These are phyloP conservation scores for Phytomonas francai DNA, from an alignment of 208 protist species.

Conservation along the genomic window DNA sequence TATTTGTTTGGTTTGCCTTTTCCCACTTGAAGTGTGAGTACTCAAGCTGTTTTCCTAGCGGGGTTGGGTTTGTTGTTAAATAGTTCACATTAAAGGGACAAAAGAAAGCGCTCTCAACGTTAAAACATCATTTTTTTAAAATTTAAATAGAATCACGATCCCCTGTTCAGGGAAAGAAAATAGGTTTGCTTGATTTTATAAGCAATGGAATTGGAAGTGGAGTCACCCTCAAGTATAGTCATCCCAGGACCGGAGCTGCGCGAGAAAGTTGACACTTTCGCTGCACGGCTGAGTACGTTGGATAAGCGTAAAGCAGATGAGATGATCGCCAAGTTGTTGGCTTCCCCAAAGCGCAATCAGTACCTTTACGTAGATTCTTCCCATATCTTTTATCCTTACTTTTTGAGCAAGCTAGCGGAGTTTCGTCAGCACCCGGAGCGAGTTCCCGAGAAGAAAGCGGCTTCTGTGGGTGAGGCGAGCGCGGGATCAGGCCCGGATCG, in stretches of 20 bases:
- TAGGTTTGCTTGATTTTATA: background rate
- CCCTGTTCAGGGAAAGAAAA: background rate
- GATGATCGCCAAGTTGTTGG: slow-evolving; percentile 75
- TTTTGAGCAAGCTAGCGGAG: slow-evolving; percentile 76
- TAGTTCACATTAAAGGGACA: background rate
- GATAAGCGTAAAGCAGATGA: slow-evolving; percentile 74
- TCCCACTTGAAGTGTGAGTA: background rate
- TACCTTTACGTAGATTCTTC: slow-evolving; percentile 74
- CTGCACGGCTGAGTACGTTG: slow-evolving; percentile 51
- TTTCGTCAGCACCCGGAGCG: slow-evolving; percentile 69
- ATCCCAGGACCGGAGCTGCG: slow-evolving; percentile 75
- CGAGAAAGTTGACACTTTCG: slow-evolving; percentile 65
- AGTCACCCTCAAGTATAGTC: slow-evolving; percentile 57
- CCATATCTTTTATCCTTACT: slow-evolving; percentile 88
- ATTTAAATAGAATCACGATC: background rate
- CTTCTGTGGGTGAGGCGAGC: slow-evolving; percentile 9
- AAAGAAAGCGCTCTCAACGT: background rate
- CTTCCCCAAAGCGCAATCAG: slow-evolving; percentile 62
- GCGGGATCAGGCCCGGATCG: slow-evolving; percentile 15
- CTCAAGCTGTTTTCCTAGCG: background rate
- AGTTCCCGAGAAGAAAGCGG: slow-evolving; percentile 22
- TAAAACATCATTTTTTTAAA: background rate
- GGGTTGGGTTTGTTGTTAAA: background rate
- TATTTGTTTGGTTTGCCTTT: background rate
- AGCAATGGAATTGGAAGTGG: slow-evolving; percentile 40